Percentiles rank a stretch among this genome's conserved stretches.
Conservation (phyloP, 1,139 yeast genomes). For the Nakaseomyces bracarensis region DNA sequence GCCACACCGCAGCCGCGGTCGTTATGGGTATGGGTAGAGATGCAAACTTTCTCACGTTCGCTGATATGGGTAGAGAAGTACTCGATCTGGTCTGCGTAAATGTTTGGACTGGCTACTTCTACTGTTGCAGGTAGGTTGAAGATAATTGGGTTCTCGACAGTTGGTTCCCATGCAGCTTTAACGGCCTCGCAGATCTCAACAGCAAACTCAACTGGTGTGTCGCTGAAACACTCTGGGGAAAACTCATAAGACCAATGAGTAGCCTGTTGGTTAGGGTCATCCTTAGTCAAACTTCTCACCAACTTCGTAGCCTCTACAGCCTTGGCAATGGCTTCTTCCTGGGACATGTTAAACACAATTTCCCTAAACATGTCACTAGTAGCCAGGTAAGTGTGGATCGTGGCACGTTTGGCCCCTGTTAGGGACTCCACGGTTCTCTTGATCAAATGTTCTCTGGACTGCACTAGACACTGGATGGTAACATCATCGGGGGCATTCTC, state of each 20-base stretch:
- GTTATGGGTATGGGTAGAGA: constrained; percentile 91
- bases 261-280: constrained; percentile 60
- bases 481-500: constrained; percentile 93
- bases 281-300: constrained; percentile 79
- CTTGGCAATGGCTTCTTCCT: constrained; percentile 67
- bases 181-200: constrained; percentile 92
- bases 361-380: constrained; percentile 87
- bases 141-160: constrained; percentile 73
- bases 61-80: constrained; percentile 70
- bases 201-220: constrained; percentile 77
- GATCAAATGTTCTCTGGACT: constrained; percentile 84
- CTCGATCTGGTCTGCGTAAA: constrained; percentile 95
- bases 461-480: constrained; percentile 82
- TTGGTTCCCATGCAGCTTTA: constrained; percentile 85
- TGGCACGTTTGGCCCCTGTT: constrained; percentile 83
- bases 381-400: constrained; percentile 84
- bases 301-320: constrained; percentile 79
- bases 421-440: constrained; percentile 83
- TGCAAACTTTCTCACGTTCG: constrained; percentile 77
- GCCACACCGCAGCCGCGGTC: constrained; percentile 98
- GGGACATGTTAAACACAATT: constrained; percentile 79
- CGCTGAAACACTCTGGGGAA: constrained; percentile 92
- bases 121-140: constrained; percentile 98
- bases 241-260: constrained; percentile 89
- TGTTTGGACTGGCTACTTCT: constrained; percentile 88